These are phyloP conservation scores for Gossypium schwendimanii DNA, from an alignment of 441 rosid species.

Conservation along the genomic window DNA sequence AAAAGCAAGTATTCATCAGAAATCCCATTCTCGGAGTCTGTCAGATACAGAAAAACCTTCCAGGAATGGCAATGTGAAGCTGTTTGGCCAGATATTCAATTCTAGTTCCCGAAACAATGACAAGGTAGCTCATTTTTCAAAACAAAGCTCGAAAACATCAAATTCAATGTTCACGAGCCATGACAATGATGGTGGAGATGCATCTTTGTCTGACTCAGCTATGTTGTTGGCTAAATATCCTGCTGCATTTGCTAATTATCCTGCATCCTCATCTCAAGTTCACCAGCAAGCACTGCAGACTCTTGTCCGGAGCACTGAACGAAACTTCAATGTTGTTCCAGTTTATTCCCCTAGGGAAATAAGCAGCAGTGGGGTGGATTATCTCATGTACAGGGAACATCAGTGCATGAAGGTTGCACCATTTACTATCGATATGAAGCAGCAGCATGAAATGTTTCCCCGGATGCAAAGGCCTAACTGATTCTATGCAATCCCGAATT, in stretches of 20 bases:
- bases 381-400: slow-evolving; percentile 33
- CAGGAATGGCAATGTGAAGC: slow-evolving; percentile 68
- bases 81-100: slow-evolving; percentile 78
- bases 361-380: slow-evolving; percentile 37
- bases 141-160: slow-evolving; percentile 32
- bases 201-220: slow-evolving; percentile 63
- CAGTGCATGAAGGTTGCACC: slow-evolving; percentile 34
- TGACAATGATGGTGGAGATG: slow-evolving; percentile 23
- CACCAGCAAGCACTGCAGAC: slow-evolving; percentile 40
- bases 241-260: slow-evolving; percentile 49
- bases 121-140: slow-evolving; percentile 27
- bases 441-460: slow-evolving; percentile 29
- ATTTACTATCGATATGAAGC: slow-evolving; percentile 41
- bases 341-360: neutral
- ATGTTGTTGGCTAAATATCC: slow-evolving; percentile 68
- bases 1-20: slow-evolving; percentile 29
- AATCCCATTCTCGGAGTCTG: slow-evolving; percentile 32
- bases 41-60: slow-evolving; percentile 45
- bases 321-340: slow-evolving; percentile 26
- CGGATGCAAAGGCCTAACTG: slow-evolving; percentile 41
- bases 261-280: slow-evolving; percentile 32
- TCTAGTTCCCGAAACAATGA: slow-evolving; percentile 30
- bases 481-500: slow-evolving; percentile 31
- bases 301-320: slow-evolving; percentile 25
- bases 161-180: slow-evolving; percentile 36